Evolutionary conservation across 169 alveolate genomes (phyloP).

Genomic region (Neospora caninum): DNA sequence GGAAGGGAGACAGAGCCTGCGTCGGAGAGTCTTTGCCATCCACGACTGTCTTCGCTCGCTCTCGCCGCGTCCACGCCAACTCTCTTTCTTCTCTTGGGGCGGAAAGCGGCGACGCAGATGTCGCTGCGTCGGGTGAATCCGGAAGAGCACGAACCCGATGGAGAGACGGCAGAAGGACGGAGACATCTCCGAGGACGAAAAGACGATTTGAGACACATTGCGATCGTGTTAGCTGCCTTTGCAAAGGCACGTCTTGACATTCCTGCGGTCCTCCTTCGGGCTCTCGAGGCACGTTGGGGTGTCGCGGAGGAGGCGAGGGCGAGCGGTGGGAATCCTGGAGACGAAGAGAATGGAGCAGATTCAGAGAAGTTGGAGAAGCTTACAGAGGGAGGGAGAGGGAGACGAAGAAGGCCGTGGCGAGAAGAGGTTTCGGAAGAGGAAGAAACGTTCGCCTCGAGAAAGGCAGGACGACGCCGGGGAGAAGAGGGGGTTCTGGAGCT

Average conservation of each 20-base stretch:
- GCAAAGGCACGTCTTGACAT: not conserved
- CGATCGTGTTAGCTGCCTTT: not conserved
- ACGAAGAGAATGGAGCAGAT: too few species aligned
- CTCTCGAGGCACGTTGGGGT: not conserved
- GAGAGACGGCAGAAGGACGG: not conserved
- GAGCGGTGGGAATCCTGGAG: too few species aligned
- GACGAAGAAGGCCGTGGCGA: not conserved
- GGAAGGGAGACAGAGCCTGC: too few species aligned
- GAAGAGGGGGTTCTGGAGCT: not conserved
- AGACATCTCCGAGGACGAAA: not conserved
- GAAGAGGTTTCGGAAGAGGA: not conserved
- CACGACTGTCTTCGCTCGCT: not conserved
- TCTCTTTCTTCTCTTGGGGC: not conserved
- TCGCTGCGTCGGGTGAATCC: not conserved
- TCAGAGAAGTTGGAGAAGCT: too few species aligned
- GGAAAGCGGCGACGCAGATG: not conserved
- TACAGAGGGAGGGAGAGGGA: not conserved
- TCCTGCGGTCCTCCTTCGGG: not conserved
- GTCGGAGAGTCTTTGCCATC: too few species aligned
- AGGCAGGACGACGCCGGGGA: not conserved
- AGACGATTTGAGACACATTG: not conserved
- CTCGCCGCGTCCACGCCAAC: not conserved
- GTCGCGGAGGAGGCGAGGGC: not conserved
- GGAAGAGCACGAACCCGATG: not conserved
- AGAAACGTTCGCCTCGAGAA: not conserved